Base-by-base conservation (phyloP, 1,139 yeast genomes). In the Blastobotrys illinoisensis region DNA sequence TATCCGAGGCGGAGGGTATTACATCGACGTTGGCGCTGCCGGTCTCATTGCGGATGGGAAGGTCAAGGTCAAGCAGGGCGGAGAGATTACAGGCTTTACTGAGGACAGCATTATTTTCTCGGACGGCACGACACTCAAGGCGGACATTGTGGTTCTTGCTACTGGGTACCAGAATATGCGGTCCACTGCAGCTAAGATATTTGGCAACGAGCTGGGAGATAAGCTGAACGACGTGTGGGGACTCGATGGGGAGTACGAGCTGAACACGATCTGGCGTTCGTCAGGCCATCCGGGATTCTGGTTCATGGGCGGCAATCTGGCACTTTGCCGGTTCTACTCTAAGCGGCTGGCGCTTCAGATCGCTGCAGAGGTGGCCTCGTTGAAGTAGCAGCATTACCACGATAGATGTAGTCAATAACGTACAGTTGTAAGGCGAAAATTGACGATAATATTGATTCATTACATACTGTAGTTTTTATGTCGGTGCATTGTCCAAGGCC, bases 1-100 rank as follows among this genome's bases (percentile, higher is more conserved):
- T 58, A 67, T 75, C 51, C 69, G 74, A 57, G 78, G 78, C n/a
- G 78, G 79, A 1, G 79, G 79, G 28, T 76, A 75, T 61, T 76
- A 76, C 62, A 71, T 75, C 50, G 79, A 76, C 57, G 77, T 74
- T 50, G 79, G 79, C 7, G 73, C 76, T 52, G 72, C 77, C 44
- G 67, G 68, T 52, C 64, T 73, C 54, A 72, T 76, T 52, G 65
- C 66, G 20, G 73, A 74, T n/a, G 75, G 73, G 14, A 69, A 68
- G 54, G 70, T 76, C 56, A 64, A 67, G 46, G 64, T 76, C 54
- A 69, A 72, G 58, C 69, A 72, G 58, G 72, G 70, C 50, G 76
- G 76, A 9, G 61, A 56, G 21, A 67, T 76, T 47, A 65, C 67
- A 47, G 59, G 62, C 47, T 73, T 76, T 62, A 66, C 70, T 11